Evolutionary conservation across 768 basidiomycete genomes (phyloP), one percentile per base, ranked within the genome.

Genomic region (Daedaleopsis nitida): DNA sequence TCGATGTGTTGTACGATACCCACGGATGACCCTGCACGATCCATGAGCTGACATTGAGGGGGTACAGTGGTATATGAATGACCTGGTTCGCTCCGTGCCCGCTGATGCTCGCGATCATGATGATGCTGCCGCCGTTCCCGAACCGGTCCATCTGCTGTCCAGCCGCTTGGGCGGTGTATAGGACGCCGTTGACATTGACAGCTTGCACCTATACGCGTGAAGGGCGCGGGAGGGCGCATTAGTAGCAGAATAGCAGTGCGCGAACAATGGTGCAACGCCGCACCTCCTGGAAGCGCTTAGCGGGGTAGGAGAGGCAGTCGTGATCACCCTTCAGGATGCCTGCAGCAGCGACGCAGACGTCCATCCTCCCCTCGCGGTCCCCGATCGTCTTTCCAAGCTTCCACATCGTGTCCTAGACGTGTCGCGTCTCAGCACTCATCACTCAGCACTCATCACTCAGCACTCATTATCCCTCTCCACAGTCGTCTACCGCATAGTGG

Each of bases 321-420:
- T 72, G 83, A 62, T 88, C 78, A 0, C 76, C 66, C 56, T 63
- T 67, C 68, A 89, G 69, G 56, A 92, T 82, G 13, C 91, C 92
- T 37, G 91, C 91, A 11, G 91, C 89, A 2, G 91, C 91, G 57
- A 92, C 73, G 66, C 88, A 89, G 9, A 88, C 79, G 69, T 94
- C 90, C 77, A 92, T 81, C 64, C 90, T 77, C 13, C 83, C 81
- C 62, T 92, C 91, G 65, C 74, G 78, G 58, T 88, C 80, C 0
- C 85, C 89, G 48, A 93, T 86, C 64, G 79, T 77, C 68, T 82
- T 74, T 12, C 74, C 85, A 50, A 77, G 73, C 49, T 76, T 78
- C 87, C 89, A 90, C 66, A 71, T 71, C 39, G 59, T 64, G 17
- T 67, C 67, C 70, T 71, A 24, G 2, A 7, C 43, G 21, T 17